A percentile compares a stretch with the other conserved stretches of the same genome.
These are phyloP conservation scores for Glycine soja DNA, from an alignment of 306 rosid genomes.

Conservation along the genomic window DNA sequence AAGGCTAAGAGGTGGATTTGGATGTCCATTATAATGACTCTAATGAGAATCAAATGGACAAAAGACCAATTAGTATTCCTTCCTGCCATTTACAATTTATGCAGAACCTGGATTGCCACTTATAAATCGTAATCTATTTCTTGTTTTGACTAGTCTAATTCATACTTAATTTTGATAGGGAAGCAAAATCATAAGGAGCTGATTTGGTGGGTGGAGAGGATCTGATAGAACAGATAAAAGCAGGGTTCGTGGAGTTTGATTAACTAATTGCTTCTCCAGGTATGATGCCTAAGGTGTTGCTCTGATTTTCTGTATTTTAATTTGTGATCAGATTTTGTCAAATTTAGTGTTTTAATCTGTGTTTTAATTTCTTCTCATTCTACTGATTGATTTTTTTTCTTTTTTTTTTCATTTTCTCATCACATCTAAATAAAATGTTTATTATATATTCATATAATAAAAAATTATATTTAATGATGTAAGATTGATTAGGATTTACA, in stretches of 20 bases:
- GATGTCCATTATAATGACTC: neutral
- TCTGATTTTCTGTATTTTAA: conserved; percentile 46
- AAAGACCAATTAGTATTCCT: conserved; percentile 14
- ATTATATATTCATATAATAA: too few relatives aligned
- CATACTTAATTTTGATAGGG: conserved; percentile 64
- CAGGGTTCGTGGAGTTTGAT: conserved; percentile 99
- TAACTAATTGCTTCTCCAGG: conserved; percentile 98
- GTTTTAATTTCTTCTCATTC: too few relatives aligned
- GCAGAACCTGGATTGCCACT: neutral
- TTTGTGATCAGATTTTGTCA: conserved; percentile 23
- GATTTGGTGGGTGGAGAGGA: conserved; percentile 99
- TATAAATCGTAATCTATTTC: conserved; percentile 25
- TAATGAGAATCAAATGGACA: conserved; percentile 7
- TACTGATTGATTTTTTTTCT: too few relatives aligned
- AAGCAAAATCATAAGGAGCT: conserved; percentile 98
- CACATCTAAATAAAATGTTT: too few relatives aligned
- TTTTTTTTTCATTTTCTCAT: too few relatives aligned
- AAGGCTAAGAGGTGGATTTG: neutral
- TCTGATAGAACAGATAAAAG: conserved; percentile 95
- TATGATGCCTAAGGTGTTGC: conserved; percentile 98
- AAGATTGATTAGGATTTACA: too few relatives aligned
- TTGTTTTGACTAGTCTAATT: conserved; percentile 41
- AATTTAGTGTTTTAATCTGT: neutral
- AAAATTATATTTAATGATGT: too few relatives aligned
- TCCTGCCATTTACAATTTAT: neutral